These are phyloP conservation scores for Pisolithus orientalis DNA, from an alignment of 768 basidiomycete genomes.

Conservation along the genomic window DNA sequence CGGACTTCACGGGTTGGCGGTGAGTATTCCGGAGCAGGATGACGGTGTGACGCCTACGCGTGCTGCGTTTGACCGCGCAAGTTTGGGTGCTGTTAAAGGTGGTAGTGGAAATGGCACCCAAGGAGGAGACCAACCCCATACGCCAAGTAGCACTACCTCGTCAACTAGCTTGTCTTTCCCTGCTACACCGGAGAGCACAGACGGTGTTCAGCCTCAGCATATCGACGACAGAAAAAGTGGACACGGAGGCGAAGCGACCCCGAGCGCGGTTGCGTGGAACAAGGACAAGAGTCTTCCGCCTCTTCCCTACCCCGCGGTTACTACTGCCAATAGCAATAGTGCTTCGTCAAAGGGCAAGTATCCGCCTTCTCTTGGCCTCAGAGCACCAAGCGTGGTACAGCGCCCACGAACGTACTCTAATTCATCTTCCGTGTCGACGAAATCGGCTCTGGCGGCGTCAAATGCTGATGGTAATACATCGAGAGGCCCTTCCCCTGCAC, in stretches of 20 bases:
- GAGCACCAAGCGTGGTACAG: constrained; percentile 7
- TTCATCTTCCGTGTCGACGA: constrained; percentile 19
- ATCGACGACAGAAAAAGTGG: background rate
- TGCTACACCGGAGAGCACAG: constrained; percentile 20
- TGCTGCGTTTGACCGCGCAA: constrained; percentile 21
- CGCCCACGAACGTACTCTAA: constrained; percentile 32
- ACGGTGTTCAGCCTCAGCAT: constrained; percentile 3
- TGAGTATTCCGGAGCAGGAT: constrained; percentile 24
- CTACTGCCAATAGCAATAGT: background rate
- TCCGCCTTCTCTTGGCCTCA: constrained; percentile 13
- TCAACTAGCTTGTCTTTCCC: constrained; percentile 26
- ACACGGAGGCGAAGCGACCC: constrained; percentile 8
- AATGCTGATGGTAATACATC: constrained; percentile 2
- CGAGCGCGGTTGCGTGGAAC: constrained; percentile 3
- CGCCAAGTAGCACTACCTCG: constrained; percentile 26
- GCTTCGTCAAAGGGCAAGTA: constrained; percentile 10
- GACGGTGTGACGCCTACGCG: constrained; percentile 27
- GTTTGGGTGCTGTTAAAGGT: constrained; percentile 16
- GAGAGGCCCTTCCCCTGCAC: constrained; percentile 6
- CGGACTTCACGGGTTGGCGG: constrained; percentile 14
- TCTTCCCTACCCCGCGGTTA: constrained; percentile 13
- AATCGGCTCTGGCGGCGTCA: constrained; percentile 8
- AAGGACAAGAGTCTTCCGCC: constrained; percentile 29
- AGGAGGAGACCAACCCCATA: constrained; percentile 16
- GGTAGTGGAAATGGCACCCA: background rate